Evolutionary conservation across 352 stramenopile genomes (phyloP).

Genomic region (Phytophthora pinifolia): DNA sequence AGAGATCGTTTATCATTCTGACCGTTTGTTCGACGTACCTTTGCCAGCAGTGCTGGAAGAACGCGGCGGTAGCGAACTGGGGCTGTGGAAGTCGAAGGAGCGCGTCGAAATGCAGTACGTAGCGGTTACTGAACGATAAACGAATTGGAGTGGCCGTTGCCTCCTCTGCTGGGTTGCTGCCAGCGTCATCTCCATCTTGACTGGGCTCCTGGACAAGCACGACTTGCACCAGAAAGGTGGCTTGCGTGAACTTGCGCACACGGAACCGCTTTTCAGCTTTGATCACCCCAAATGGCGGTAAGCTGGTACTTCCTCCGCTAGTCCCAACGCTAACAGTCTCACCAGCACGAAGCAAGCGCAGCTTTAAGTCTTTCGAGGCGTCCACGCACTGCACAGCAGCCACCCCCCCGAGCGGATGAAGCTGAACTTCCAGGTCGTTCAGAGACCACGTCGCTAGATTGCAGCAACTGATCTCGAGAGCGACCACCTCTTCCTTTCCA

Average conservation of each 20-base stretch:
- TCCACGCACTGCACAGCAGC: slow-evolving; percentile 52
- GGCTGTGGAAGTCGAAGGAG: slow-evolving; percentile 36
- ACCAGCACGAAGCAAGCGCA: slow-evolving; percentile 45
- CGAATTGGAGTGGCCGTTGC: slow-evolving; percentile 15
- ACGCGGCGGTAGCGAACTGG: slow-evolving; percentile 35
- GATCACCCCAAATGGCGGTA: slow-evolving; percentile 60
- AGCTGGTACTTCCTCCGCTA: slow-evolving; percentile 35
- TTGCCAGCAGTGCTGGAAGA: slow-evolving; percentile 61
- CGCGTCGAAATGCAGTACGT: slow-evolving; percentile 53
- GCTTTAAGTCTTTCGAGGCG: slow-evolving; percentile 54
- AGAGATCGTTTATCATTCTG: not conserved
- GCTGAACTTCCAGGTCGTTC: slow-evolving; percentile 64
- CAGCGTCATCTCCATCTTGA: slow-evolving; percentile 23
- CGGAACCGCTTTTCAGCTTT: slow-evolving; percentile 70
- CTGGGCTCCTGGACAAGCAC: slow-evolving; percentile 45
- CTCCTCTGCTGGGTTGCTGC: slow-evolving; percentile 12
- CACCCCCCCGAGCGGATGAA: slow-evolving; percentile 42
- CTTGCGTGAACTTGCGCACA: slow-evolving; percentile 57
- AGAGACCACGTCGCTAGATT: slow-evolving; percentile 69
- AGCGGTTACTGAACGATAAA: slow-evolving; percentile 42
- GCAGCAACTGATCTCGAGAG: slow-evolving; percentile 53
- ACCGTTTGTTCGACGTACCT: slow-evolving; percentile 21
- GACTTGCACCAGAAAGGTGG: slow-evolving; percentile 59
- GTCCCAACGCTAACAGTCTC: slow-evolving; percentile 32
- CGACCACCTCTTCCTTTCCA: slow-evolving; percentile 49